A percentile compares a stretch with the other conserved stretches of the same genome.
Evolutionary conservation across 768 basidiomycete species (phyloP).

Genomic region (Lanmaoa pseudosensibilis): DNA sequence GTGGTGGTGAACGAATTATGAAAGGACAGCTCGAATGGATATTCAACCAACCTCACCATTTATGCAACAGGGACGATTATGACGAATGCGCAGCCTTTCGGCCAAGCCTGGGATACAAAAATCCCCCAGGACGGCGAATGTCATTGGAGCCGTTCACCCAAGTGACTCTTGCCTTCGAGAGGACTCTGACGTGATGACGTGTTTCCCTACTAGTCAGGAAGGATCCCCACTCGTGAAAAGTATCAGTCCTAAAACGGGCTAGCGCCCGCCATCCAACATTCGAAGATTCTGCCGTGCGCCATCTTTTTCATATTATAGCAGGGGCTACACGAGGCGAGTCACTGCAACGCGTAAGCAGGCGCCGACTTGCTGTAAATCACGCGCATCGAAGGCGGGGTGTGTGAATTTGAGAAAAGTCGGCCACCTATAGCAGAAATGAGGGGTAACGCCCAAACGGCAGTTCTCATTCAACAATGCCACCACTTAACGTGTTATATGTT

Average conservation of each 20-base stretch:
- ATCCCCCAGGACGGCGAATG: neutral
- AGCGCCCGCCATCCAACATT: conserved; percentile 10
- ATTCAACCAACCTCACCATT: conserved; percentile 5
- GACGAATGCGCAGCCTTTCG: neutral
- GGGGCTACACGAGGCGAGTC: conserved; percentile 4
- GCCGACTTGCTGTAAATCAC: conserved; percentile 23
- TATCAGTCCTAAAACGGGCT: conserved; percentile 2
- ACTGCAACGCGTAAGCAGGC: conserved; percentile 1
- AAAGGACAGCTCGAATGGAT: neutral
- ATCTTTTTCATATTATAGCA: neutral
- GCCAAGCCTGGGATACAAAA: neutral
- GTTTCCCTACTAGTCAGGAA: neutral
- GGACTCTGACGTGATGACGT: neutral
- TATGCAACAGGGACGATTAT: conserved; percentile 10
- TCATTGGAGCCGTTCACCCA: conserved; percentile 9
- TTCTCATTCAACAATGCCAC: neutral
- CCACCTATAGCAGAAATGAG: neutral
- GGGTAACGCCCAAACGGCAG: neutral
- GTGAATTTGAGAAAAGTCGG: neutral
- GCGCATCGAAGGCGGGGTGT: neutral
- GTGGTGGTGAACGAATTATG: neutral
- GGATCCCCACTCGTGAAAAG: neutral
- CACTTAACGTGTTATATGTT: neutral
- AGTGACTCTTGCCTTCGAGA: conserved; percentile 18
- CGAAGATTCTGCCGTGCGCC: neutral